These are phyloP conservation scores for Rhodamnia rubescens DNA, from an alignment of 345 rosid species.

Conservation along the genomic window DNA sequence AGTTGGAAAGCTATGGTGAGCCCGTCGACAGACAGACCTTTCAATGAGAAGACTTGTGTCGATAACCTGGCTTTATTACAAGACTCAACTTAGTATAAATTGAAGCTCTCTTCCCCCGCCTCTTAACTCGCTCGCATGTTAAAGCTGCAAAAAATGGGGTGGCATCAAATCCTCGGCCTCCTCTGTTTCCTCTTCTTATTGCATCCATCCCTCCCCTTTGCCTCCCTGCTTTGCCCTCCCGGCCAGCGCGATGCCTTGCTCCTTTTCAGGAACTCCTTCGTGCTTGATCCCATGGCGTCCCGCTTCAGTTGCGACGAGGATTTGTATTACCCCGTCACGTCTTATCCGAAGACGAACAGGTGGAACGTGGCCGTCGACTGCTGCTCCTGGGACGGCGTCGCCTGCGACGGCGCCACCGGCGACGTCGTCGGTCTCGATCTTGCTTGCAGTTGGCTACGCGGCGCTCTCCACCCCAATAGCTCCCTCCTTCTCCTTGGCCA, in stretches of 20 bases:
- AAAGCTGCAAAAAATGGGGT: neutral
- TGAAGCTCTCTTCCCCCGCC: too few species aligned
- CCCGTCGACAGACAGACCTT: too few species aligned
- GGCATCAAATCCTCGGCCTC: neutral
- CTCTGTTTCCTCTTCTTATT: neutral
- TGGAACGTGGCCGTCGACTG: neutral
- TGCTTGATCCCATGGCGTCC: neutral
- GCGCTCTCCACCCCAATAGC: neutral
- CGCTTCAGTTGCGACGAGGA: neutral
- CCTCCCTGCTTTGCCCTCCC: neutral
- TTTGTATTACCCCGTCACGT: neutral
- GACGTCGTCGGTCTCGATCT: neutral
- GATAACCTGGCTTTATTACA: too few species aligned
- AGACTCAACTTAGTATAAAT: too few species aligned
- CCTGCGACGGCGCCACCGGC: neutral
- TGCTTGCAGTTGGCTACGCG: neutral
- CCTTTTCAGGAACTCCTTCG: neutral
- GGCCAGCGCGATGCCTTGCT: neutral
- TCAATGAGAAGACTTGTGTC: too few species aligned
- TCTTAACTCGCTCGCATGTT: too few species aligned
- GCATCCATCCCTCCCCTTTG: neutral
- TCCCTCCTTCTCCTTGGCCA: neutral
- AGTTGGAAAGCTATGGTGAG: too few species aligned
- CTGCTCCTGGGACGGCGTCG: neutral
- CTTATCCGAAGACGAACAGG: neutral